These are phyloP conservation scores for Phalaenopsis hybrid DNA, from an alignment of 116 monocot genomes.

Conservation along the genomic window DNA sequence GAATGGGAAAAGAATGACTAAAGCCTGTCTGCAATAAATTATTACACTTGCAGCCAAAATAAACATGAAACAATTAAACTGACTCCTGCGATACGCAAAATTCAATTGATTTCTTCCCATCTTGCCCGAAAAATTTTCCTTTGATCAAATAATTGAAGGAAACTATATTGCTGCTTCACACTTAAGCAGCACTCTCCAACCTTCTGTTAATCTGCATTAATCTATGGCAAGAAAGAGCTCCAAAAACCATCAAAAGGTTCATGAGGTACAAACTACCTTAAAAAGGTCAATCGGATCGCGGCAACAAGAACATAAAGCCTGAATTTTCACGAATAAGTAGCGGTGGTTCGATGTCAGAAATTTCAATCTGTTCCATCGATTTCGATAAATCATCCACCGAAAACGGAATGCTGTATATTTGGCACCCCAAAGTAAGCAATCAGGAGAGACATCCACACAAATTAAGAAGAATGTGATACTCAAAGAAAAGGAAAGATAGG, in stretches of 20 bases:
- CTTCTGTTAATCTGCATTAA: not conserved
- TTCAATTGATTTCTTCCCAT: not conserved
- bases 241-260: not conserved
- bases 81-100: not conserved
- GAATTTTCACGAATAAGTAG: slow-evolving; percentile 82
- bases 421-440: not conserved
- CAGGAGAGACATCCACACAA: slow-evolving; percentile 9
- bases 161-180: not conserved
- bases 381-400: slow-evolving; percentile 97
- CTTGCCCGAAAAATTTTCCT: not conserved
- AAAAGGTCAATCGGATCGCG: slow-evolving; percentile 39
- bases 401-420: slow-evolving; percentile 81
- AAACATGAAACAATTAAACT: too few species aligned
- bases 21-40: not conserved
- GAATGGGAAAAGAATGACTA: not conserved
- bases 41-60: too few species aligned
- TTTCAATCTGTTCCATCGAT: slow-evolving; percentile 89
- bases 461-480: not conserved
- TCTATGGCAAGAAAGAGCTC: not conserved
- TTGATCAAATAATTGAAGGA: not conserved
- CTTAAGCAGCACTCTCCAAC: not conserved
- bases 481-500: not conserved
- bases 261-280: not conserved
- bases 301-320: slow-evolving; percentile 80
- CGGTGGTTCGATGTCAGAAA: slow-evolving; percentile 83